Evolutionary conservation across 2,329 filamentous ascomycete genomes (phyloP).

Genomic region (Pseudogymnoascus sp.): DNA sequence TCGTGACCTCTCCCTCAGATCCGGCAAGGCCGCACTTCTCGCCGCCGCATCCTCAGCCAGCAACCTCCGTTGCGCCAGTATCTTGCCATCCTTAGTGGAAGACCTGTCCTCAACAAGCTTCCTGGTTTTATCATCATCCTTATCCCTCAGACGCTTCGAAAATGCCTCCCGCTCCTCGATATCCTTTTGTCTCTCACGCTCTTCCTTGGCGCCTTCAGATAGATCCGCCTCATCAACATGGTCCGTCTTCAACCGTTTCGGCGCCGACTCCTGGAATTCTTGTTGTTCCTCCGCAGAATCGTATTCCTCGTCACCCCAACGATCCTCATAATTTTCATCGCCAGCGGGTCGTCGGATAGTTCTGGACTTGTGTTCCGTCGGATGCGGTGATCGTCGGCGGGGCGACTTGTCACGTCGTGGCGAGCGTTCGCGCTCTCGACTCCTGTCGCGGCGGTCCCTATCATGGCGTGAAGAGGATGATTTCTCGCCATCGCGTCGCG

Average conservation of each 20-base stretch:
- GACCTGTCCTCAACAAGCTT: constrained; percentile 55
- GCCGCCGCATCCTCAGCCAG: constrained; percentile 60
- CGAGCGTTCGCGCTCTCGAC: constrained; percentile 25
- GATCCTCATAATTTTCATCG: constrained; percentile 61
- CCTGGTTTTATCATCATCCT: constrained; percentile 62
- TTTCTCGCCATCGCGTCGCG: constrained; percentile 23
- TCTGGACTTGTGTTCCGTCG: constrained; percentile 35
- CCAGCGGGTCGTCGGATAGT: constrained; percentile 41
- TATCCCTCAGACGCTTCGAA: constrained; percentile 62
- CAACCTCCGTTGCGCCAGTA: constrained; percentile 50
- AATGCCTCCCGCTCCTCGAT: constrained; percentile 71
- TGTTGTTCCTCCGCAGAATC: constrained; percentile 38
- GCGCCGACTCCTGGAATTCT: constrained; percentile 59
- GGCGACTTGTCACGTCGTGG: constrained; percentile 31
- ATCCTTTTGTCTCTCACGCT: constrained; percentile 54
- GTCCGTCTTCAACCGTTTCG: constrained; percentile 59
- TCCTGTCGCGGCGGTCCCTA: constrained; percentile 32
- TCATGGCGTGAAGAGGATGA: constrained; percentile 30
- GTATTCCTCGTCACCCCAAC: constrained; percentile 73
- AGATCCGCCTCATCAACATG: constrained; percentile 44
- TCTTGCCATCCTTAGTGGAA: constrained; percentile 44
- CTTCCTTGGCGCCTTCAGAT: constrained; percentile 50
- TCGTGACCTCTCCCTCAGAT: constrained; percentile 72
- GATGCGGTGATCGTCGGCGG: constrained; percentile 30
- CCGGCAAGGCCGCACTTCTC: constrained; percentile 63